Evolutionary conservation across 768 basidiomycete genomes (phyloP).

Genomic region (Heimioporus sp.): DNA sequence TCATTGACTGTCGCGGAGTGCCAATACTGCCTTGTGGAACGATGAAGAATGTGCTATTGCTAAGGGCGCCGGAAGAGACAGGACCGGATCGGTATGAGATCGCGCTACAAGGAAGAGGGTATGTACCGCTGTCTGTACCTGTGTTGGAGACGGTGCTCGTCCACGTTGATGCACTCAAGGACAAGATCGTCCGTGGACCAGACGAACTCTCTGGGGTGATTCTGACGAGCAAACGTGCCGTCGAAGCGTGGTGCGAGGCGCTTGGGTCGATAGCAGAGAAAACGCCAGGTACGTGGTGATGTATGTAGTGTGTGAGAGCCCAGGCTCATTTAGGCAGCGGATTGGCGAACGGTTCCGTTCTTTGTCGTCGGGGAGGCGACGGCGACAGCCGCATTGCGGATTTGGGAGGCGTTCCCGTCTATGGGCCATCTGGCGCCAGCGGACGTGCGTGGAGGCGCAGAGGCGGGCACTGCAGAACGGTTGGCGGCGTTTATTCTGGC

Average conservation of each 20-base stretch:
- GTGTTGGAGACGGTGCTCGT: constrained; percentile 66
- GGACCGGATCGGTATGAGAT: constrained; percentile 58
- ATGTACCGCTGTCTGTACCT: constrained; percentile 57
- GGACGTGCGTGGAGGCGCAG: constrained; percentile 42
- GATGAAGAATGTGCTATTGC: constrained; percentile 38
- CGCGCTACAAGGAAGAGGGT: constrained; percentile 46
- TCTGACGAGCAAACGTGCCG: constrained; percentile 75
- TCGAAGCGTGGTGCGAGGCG: constrained; percentile 65
- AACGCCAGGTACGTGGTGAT: constrained; percentile 12
- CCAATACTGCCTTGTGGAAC: background rate
- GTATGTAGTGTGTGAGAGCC: too few species aligned
- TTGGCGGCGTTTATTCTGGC: constrained; percentile 63
- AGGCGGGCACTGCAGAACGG: constrained; percentile 65
- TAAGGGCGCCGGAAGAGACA: constrained; percentile 36
- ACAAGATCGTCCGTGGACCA: constrained; percentile 42
- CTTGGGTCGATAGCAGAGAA: constrained; percentile 12
- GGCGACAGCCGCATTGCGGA: constrained; percentile 40
- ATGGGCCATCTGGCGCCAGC: constrained; percentile 35
- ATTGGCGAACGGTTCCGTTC: constrained; percentile 64
- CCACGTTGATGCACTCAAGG: constrained; percentile 45
- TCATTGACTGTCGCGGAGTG: too few species aligned
- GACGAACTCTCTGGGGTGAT: constrained; percentile 56
- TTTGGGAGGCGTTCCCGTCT: constrained; percentile 28
- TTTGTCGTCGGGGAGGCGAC: constrained; percentile 78
- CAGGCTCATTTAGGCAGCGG: background rate